Conservation (phyloP, 306 rosid genomes). For the Bauhinia variegata region DNA sequence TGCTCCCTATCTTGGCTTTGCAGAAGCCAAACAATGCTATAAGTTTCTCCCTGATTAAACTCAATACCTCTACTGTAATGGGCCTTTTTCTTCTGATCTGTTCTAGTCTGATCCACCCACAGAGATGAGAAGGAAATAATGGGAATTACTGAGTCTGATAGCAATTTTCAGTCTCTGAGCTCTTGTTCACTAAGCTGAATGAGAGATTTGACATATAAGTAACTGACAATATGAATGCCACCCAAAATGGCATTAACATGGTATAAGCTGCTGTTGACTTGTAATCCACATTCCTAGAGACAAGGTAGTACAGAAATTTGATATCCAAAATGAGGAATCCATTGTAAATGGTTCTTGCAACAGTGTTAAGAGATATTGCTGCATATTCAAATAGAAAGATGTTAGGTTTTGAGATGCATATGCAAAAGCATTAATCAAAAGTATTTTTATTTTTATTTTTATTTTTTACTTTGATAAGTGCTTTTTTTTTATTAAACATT, state of each 20-base stretch:
- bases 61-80: background rate
- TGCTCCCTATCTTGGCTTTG: background rate
- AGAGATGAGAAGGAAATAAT: background rate
- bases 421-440: background rate
- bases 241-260: conserved; percentile 42
- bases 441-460: too few species aligned
- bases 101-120: background rate
- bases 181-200: conserved; percentile 12
- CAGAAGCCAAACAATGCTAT: background rate
- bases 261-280: conserved; percentile 32
- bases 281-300: conserved; percentile 18
- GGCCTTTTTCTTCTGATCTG: background rate
- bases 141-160: background rate
- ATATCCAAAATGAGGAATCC: conserved; percentile 30
- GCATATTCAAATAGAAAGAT: background rate
- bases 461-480: too few species aligned
- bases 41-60: background rate
- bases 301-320: conserved; percentile 25
- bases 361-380: conserved; percentile 22
- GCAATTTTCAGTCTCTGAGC: background rate
- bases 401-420: conserved; percentile 1
- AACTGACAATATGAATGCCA: conserved; percentile 35
- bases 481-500: too few species aligned
- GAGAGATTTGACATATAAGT: conserved; percentile 26
- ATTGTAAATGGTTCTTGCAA: conserved; percentile 16